These are phyloP conservation scores for Globisporangium uncinulatum DNA, from an alignment of 352 stramenopile genomes.

Conservation along the genomic window DNA sequence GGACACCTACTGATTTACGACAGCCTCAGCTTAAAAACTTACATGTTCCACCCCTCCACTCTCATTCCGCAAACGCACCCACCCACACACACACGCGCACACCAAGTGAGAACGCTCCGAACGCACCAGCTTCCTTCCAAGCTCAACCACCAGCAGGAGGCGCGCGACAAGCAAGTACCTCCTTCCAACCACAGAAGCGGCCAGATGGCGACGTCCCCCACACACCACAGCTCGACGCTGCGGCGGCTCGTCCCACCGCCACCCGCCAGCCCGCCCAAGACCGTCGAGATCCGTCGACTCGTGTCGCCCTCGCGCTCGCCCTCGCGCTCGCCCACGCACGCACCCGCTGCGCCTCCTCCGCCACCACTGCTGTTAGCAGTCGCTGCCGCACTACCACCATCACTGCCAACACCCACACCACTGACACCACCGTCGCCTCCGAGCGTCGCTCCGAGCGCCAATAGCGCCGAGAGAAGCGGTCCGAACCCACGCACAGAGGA, in stretches of 20 bases:
- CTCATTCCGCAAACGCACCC: too few relatives aligned
- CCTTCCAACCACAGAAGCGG: too few relatives aligned
- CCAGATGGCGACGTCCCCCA: too few relatives aligned
- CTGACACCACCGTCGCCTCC: neutral
- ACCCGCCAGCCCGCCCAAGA: conserved; percentile 27
- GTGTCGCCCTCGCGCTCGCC: conserved; percentile 49
- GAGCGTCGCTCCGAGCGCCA: neutral
- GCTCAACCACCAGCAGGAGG: too few relatives aligned
- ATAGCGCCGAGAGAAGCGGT: neutral
- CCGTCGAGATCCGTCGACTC: conserved; percentile 51
- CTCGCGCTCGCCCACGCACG: conserved; percentile 16
- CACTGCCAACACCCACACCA: neutral
- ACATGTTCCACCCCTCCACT: too few relatives aligned
- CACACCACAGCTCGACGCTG: conserved; percentile 23
- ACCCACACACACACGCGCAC: too few relatives aligned
- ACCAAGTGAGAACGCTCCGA: neutral
- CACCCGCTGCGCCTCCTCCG: conserved; percentile 15
- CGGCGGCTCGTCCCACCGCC: conserved; percentile 20
- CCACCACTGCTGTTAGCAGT: conserved; percentile 5
- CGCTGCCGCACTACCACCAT: neutral
- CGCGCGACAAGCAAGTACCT: too few relatives aligned
- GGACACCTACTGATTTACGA: too few relatives aligned
- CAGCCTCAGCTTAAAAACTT: too few relatives aligned
- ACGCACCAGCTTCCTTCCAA: neutral
- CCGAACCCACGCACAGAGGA: neutral